phyloP scores from a whole-genome alignment of 2,329 filamentous ascomycete species.

The Talaromyces sp. region DNA sequence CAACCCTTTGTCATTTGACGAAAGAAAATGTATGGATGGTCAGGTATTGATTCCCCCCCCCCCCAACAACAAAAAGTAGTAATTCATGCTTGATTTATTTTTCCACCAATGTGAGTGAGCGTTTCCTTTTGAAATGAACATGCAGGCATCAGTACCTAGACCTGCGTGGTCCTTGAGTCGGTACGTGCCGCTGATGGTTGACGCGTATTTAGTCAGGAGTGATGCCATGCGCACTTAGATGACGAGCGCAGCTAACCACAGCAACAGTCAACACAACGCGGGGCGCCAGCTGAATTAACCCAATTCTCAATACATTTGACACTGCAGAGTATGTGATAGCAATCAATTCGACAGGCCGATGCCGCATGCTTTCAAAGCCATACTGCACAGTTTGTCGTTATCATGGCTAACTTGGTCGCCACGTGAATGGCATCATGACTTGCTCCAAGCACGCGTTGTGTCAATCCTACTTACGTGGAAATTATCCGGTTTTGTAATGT shows the following conservation, averaged over 20 bases:
- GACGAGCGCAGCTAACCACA: neutral
- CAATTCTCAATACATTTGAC: neutral
- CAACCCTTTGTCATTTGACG: neutral
- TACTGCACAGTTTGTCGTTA: neutral
- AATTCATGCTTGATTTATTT: neutral
- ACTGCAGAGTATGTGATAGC: neutral
- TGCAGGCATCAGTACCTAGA: neutral
- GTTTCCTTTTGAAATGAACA: neutral
- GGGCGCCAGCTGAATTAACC: neutral
- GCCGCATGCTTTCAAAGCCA: neutral
- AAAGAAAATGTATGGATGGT: neutral
- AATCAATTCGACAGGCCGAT: neutral
- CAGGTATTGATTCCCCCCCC: neutral
- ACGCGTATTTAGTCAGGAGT: neutral
- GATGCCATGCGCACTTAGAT: constrained; percentile 11
- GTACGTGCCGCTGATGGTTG: neutral
- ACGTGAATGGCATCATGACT: constrained; percentile 1
- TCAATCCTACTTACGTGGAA: neutral
- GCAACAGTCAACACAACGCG: neutral
- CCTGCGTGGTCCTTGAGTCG: neutral
- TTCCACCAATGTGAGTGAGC: constrained; percentile 6
- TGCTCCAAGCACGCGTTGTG: neutral
- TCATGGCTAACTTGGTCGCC: neutral
- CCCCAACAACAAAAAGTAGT: neutral
- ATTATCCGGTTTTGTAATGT: neutral